Conservation (phyloP, 108 stramenopile species). For the Seminavis robusta region DNA sequence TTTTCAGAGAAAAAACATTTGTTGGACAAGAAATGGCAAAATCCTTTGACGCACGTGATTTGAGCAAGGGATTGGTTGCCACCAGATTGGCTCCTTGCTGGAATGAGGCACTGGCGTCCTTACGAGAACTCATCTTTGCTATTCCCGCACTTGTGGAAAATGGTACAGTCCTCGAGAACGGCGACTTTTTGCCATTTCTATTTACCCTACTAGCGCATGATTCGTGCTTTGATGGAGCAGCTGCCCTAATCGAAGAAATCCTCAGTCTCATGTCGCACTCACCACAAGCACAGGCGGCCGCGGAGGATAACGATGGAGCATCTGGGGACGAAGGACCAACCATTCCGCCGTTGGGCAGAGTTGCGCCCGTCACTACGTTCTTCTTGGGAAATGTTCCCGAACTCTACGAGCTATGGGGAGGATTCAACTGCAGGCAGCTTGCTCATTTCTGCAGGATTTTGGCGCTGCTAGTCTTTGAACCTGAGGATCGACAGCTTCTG, state of each 20-base stretch:
- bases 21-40: constrained; percentile 44
- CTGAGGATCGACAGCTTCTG: constrained; percentile 84
- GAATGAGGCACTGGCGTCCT: constrained; percentile 61
- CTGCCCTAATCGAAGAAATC: constrained; percentile 72
- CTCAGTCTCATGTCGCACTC: constrained; percentile 52
- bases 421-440: constrained; percentile 70
- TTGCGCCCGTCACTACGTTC: constrained; percentile 43
- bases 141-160: constrained; percentile 44
- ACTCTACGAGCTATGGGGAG: constrained; percentile 50
- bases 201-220: constrained; percentile 62
- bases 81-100: constrained; percentile 40
- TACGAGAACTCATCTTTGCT: constrained; percentile 55
- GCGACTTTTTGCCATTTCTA: constrained; percentile 53
- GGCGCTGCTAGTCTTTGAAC: constrained; percentile 83
- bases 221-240: constrained; percentile 62
- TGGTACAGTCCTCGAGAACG: constrained; percentile 24
- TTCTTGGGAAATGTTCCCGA: constrained; percentile 64
- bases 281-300: constrained; percentile 3
- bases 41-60: constrained; percentile 44
- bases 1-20: constrained; percentile 45
- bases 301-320: constrained; percentile 1
- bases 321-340: neutral
- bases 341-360: constrained; percentile 9
- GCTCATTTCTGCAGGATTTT: constrained; percentile 86
- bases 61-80: constrained; percentile 34